Percentiles rank a stretch among this genome's conserved stretches.
Evolutionary conservation across 176 grass and related monocot species (phyloP).

Genomic region (Oryza coarctata): DNA sequence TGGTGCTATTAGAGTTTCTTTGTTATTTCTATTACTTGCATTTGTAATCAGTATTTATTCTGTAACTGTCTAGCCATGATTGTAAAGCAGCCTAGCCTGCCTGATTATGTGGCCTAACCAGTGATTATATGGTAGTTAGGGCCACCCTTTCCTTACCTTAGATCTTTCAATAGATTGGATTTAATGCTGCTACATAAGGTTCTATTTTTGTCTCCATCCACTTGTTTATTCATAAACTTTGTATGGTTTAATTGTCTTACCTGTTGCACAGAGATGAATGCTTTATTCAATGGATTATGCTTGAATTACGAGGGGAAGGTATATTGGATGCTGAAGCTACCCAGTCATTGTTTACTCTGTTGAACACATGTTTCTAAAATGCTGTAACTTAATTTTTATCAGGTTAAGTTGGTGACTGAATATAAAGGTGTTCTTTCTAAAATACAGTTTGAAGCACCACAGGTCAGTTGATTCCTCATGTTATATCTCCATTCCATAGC

Average conservation of each 20-base stretch:
- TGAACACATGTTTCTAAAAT: slow-evolving; percentile 35
- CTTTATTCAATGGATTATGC: slow-evolving; percentile 72
- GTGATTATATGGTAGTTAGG: neutral
- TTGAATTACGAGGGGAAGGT: slow-evolving; percentile 85
- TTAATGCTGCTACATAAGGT: neutral
- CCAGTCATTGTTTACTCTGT: neutral
- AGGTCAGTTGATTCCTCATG: slow-evolving; percentile 48
- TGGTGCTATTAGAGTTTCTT: neutral
- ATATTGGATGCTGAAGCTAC: slow-evolving; percentile 23
- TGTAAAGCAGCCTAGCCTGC: neutral
- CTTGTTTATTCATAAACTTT: slow-evolving; percentile 24
- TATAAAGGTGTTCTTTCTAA: slow-evolving; percentile 83
- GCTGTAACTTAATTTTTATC: slow-evolving; percentile 19
- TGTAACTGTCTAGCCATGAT: neutral
- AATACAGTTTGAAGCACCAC: slow-evolving; percentile 65
- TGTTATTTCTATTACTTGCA: slow-evolving; percentile 22
- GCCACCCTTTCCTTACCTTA: neutral
- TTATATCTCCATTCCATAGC: neutral
- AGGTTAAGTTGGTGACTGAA: slow-evolving; percentile 66
- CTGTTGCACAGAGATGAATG: slow-evolving; percentile 78
- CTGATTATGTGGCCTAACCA: neutral
- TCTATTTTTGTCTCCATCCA: slow-evolving; percentile 15
- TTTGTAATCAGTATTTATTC: neutral
- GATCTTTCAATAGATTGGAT: neutral
- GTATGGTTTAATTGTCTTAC: slow-evolving; percentile 18